Evolutionary conservation across 1,139 yeast species (phyloP), one percentile per base, ranked within the genome.

Genomic region (Pichiaceae sp.): DNA sequence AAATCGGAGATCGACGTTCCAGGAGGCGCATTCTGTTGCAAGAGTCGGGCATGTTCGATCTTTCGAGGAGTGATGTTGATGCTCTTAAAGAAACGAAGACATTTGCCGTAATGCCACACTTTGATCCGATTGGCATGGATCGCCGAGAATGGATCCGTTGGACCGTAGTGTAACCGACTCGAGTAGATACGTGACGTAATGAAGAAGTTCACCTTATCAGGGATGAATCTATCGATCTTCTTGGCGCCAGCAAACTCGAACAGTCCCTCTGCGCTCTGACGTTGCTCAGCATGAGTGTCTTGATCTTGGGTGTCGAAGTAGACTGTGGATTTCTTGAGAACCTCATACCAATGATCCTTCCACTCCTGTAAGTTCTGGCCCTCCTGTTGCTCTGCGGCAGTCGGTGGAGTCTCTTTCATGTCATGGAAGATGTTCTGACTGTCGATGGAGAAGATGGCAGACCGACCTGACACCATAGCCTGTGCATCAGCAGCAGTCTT

Each of bases 21-120:
- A 26, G 35, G 35, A 26, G 28, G 31, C 26, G 17, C 15, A 18
- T 29, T 12, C 16, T 6, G 7, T 14, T 25, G 15, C 6, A 21
- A 14, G 17, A 54, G 52, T 12, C 48, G 55, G 7, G 56, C 52
- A 24, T 53, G 50, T 33, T 55, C 58, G 7, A 54, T 49, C 39
- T 59, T 61, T 33, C 61, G 43, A 34, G 48, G 47, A 12, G 61
- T 54, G 17, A 57, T 54, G 38, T 52, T 82, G 49, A 89, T 64
- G 50, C 85, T 75, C 46, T 76, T 75, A 51, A 89, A 68, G 53
- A 91, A 87, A 38, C 96, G 66, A 49, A 78, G 70, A 17, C 89
- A 84, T 59, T 89, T 89, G 42, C 85, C 95, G 52, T 75, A 79
- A 42, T 81, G 81, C 96, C 97, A 89, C 17, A 89, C 82, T 53